These are phyloP conservation scores for Austropuccinia psidii DNA, from an alignment of 1,284 basidiomycete genomes.

Conservation along the genomic window DNA sequence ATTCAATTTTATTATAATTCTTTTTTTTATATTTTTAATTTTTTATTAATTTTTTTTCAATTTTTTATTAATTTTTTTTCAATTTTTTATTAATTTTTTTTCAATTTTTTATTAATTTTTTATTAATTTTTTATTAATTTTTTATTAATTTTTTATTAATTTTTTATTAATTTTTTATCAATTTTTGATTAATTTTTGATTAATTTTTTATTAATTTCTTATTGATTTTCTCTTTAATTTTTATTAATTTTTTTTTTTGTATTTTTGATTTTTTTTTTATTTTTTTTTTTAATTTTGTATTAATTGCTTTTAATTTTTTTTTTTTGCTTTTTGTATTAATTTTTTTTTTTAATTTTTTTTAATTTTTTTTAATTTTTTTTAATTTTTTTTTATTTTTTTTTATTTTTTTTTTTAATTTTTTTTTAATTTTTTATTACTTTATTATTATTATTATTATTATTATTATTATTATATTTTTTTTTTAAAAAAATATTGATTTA, in stretches of 20 bases:
- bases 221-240: background rate
- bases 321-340: background rate
- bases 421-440: background rate
- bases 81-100: too few relatives aligned
- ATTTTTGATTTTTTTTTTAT: background rate
- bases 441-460: background rate
- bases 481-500: background rate
- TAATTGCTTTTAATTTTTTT: background rate
- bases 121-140: background rate
- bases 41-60: background rate
- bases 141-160: background rate
- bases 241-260: background rate
- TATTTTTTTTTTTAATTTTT: background rate
- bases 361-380: background rate
- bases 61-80: too few relatives aligned
- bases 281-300: background rate
- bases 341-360: background rate
- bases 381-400: background rate
- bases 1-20: background rate
- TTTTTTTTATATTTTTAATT: background rate
- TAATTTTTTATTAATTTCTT: background rate
- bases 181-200: background rate
- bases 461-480: background rate
- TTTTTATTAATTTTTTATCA: background rate
- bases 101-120: background rate